These are phyloP conservation scores for Phylloporus sp. DNA, from an alignment of 768 basidiomycete genomes.

Conservation along the genomic window DNA sequence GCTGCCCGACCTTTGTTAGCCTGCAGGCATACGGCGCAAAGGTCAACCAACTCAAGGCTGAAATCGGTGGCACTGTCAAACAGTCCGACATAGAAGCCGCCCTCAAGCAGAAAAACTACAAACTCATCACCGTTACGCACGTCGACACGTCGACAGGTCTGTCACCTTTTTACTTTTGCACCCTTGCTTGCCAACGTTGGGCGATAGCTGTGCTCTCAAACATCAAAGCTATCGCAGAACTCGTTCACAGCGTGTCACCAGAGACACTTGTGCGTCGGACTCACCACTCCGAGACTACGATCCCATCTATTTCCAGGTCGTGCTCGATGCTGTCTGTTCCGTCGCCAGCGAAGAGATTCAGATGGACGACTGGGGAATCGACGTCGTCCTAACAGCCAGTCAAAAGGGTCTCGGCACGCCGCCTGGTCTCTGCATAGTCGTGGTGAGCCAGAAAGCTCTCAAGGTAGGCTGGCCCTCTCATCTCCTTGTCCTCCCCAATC, in stretches of 20 bases:
- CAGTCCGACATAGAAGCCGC: conserved; percentile 58
- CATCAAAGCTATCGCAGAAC: conserved; percentile 67
- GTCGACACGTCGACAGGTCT: conserved; percentile 85
- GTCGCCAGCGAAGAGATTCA: conserved; percentile 94
- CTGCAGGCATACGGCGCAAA: conserved; percentile 84
- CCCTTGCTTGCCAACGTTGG: neutral
- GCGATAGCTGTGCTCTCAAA: conserved; percentile 75
- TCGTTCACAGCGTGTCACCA: conserved; percentile 73
- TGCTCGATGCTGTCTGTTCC: conserved; percentile 93
- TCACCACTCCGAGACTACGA: neutral
- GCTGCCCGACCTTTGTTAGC: conserved; percentile 33
- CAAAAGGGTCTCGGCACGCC: conserved; percentile 94
- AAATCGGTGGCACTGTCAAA: conserved; percentile 72
- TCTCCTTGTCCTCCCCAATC: neutral
- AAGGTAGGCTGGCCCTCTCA: conserved; percentile 34
- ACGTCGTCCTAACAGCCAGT: conserved; percentile 79
- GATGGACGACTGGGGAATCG: conserved; percentile 91
- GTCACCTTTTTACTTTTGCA: neutral
- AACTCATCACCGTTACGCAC: conserved; percentile 88
- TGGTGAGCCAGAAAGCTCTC: conserved; percentile 77
- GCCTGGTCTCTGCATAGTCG: conserved; percentile 84
- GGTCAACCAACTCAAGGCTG: conserved; percentile 78
- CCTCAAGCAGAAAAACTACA: conserved; percentile 76
- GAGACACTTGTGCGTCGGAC: conserved; percentile 61
- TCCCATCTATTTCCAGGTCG: conserved; percentile 41